Conservation (phyloP, 495 filamentous ascomycete species). For the Geoglossum glabrum region DNA sequence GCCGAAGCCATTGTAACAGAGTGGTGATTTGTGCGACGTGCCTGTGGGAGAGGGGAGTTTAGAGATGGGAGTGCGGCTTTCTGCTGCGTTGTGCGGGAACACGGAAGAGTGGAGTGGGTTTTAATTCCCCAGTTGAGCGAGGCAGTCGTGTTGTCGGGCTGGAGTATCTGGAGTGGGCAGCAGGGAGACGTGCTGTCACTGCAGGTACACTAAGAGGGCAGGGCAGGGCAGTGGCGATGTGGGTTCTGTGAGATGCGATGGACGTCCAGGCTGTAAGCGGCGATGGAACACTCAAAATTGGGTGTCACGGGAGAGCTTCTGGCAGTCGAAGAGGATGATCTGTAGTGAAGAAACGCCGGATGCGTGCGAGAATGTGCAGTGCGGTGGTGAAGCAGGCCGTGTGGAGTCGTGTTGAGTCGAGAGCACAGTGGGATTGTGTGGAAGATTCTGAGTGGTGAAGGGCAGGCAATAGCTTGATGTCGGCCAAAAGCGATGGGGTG, state of each 20-base stretch:
- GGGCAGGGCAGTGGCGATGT: not conserved
- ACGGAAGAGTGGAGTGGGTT: not conserved
- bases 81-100: not conserved
- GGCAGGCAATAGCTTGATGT: not conserved
- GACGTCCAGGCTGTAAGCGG: not conserved
- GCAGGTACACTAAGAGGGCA: not conserved
- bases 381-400: not conserved
- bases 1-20: slow-evolving; percentile 28
- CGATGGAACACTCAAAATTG: not conserved
- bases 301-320: not conserved
- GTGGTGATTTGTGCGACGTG: not conserved
- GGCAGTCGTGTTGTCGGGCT: not conserved
- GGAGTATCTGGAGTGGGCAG: not conserved
- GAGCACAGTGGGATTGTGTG: not conserved
- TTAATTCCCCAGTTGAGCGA: not conserved
- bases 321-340: not conserved
- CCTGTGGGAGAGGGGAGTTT: not conserved
- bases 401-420: not conserved
- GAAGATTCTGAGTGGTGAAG: not conserved
- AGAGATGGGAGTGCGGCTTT: not conserved
- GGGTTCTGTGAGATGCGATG: not conserved
- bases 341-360: not conserved
- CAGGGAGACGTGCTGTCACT: not conserved
- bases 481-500: not conserved
- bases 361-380: not conserved